Conservation (phyloP, 2,329 filamentous ascomycete genomes). For the Aspergillus sp. region DNA sequence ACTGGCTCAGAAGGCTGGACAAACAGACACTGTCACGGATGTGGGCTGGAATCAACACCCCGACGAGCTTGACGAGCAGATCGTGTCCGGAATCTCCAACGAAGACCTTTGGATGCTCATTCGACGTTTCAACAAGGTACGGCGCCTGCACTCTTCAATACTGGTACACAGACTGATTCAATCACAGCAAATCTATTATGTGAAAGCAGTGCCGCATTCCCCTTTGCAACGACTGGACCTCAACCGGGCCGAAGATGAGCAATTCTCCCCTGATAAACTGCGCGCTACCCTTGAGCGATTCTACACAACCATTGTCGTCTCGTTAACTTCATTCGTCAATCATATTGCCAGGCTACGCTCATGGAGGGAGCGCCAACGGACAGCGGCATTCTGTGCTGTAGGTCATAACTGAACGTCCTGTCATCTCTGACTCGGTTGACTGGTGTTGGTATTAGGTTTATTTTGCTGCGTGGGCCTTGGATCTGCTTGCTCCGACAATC, state of each 20-base stretch:
- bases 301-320: slow-evolving; percentile 76
- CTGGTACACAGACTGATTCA: neutral
- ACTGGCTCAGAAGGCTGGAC: slow-evolving; percentile 17
- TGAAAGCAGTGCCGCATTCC: slow-evolving; percentile 65
- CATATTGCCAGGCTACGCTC: slow-evolving; percentile 75
- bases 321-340: slow-evolving; percentile 66
- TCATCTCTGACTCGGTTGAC: neutral
- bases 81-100: slow-evolving; percentile 48
- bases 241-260: slow-evolving; percentile 77
- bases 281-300: slow-evolving; percentile 75
- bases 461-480: slow-evolving; percentile 68
- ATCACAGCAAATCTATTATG: slow-evolving; percentile 64
- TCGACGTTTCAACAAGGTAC: slow-evolving; percentile 71
- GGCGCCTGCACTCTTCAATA: neutral
- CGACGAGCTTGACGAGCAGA: slow-evolving; percentile 12
- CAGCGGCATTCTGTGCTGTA: slow-evolving; percentile 64
- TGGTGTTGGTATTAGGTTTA: slow-evolving; percentile 45
- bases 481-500: slow-evolving; percentile 67
- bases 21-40: slow-evolving; percentile 15
- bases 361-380: slow-evolving; percentile 73
- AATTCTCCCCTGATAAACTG: slow-evolving; percentile 82
- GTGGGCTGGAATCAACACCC: slow-evolving; percentile 17
- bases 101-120: slow-evolving; percentile 73
- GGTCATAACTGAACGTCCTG: slow-evolving; percentile 15
- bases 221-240: slow-evolving; percentile 72